Evolutionary conservation across 1,284 basidiomycete genomes (phyloP), one percentile per base, ranked within the genome.

Genomic region (Pseudozyma hubeiensis): DNA sequence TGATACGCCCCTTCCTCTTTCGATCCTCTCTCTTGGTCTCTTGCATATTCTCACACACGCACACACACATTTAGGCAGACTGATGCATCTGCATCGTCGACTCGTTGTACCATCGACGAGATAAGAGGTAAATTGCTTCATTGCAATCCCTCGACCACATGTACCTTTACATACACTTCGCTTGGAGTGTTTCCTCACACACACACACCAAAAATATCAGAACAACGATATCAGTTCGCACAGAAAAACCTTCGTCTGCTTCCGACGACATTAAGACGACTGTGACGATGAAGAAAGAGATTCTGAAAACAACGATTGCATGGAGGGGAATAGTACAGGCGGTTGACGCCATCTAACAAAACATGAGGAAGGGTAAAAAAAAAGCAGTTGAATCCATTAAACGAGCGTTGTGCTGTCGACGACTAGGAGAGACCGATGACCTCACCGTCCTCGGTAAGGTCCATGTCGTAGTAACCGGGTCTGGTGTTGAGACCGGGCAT

Each of bases 401-500:
- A 41, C 7, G 16, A 13, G 40, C 35, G 35, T 37, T 37, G 40
- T 16, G 40, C 10, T 13, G 13, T 41, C 7, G 10, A 1, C 13
- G 16, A 13, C 43, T 74, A 85, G 13, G 83, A 85, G 14, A 86
- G 66, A 24, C 85, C 85, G 45, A 83, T 73, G 51, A 86, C 84
- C 47, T 83, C 75, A n/a, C 85, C 85, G 39, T 85, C 78, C 57
- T 83, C 85, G 44, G 66, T 49, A 29, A 83, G 39, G 49, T 83
- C 81, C 61, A 82, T 83, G 46, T 84, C 77, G 62, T 78, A 82
- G 67, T 77, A 84, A 14, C 93, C 93, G 78, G 94, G 94, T 69
- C 95, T 90, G 64, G 95, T 97, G 33, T 91, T 93, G 44, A 98
- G 88, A 74, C 96, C 96, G 44, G 97, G 96, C 94, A 99, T 97